phyloP scores from a whole-genome alignment of 2,329 filamentous ascomycete species.

The Teratosphaeria viscida region DNA sequence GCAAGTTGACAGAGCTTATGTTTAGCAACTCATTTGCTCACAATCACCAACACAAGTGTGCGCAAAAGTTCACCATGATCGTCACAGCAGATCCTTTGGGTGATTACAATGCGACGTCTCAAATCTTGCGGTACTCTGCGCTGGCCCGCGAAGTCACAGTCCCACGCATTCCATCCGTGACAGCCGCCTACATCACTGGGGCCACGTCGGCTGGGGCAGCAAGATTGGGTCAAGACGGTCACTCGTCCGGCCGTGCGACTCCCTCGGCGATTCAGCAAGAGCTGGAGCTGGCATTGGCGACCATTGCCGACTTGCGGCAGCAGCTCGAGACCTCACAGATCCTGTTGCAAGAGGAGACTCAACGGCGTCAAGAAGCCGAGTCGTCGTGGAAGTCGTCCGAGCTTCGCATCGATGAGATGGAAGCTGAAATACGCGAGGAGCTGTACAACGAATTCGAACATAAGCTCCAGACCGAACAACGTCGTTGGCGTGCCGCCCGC shows the following conservation, averaged over 20 bases:
- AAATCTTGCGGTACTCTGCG: constrained; percentile 89
- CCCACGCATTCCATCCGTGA: constrained; percentile 74
- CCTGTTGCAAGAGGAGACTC: constrained; percentile 60
- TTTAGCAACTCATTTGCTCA: constrained; percentile 39
- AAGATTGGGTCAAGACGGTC: constrained; percentile 8
- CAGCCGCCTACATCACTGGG: constrained; percentile 51
- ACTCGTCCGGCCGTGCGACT: constrained; percentile 34
- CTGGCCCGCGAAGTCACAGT: constrained; percentile 88
- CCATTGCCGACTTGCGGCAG: constrained; percentile 67
- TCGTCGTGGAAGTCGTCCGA: constrained; percentile 58
- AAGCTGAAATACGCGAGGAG: constrained; percentile 79
- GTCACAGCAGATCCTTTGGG: constrained; percentile 87
- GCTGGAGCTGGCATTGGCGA: constrained; percentile 69
- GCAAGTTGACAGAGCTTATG: constrained; percentile 43
- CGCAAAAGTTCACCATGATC: constrained; percentile 89
- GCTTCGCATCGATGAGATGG: constrained; percentile 59
- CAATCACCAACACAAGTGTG: constrained; percentile 41
- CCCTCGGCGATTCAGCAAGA: constrained; percentile 46
- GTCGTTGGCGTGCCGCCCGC: constrained; percentile 69
- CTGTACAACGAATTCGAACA: constrained; percentile 79
- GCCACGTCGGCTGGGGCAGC: constrained; percentile 4
- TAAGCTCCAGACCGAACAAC: constrained; percentile 61
- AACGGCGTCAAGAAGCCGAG: constrained; percentile 61
- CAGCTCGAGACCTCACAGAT: constrained; percentile 66
- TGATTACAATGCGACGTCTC: constrained; percentile 93